Evolutionary conservation across 148 eudicot species (phyloP).

Genomic region (Euryodendron excelsum): DNA sequence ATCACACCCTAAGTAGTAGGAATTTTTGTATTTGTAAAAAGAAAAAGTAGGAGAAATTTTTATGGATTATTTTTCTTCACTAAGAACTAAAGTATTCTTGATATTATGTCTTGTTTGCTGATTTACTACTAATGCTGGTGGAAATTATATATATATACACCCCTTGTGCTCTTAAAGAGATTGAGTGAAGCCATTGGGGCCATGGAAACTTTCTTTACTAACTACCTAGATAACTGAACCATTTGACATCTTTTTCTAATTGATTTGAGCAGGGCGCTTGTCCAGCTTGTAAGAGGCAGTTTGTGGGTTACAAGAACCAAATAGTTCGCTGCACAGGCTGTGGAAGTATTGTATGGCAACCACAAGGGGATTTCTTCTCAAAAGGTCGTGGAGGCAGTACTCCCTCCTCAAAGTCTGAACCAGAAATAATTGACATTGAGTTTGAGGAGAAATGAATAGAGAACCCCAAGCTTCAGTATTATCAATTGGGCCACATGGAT

Average conservation of each 20-base stretch:
- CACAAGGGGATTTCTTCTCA: conserved; percentile 61
- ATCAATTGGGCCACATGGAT: background rate
- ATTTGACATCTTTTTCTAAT: background rate
- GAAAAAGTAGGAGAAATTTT: too few relatives aligned
- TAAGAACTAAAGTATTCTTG: background rate
- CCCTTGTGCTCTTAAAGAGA: too few relatives aligned
- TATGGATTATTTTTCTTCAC: background rate
- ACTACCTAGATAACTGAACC: background rate
- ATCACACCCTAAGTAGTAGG: background rate
- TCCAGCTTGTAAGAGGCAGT: conserved; percentile 82
- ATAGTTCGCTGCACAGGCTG: conserved; percentile 74
- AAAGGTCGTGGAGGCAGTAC: conserved; percentile 36
- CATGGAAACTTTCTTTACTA: background rate
- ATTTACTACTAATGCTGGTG: background rate
- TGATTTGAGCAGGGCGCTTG: conserved; percentile 59
- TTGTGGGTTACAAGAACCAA: conserved; percentile 68
- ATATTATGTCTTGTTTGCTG: background rate
- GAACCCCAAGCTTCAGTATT: background rate
- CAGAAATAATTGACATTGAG: conserved; percentile 82
- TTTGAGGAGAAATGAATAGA: conserved; percentile 65
- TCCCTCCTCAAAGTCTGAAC: conserved; percentile 49
- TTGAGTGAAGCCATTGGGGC: background rate
- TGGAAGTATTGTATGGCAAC: conserved; percentile 92
- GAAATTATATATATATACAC: background rate
- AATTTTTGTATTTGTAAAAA: background rate